These are phyloP conservation scores for Kalanchoe fedtschenkoi DNA, from an alignment of 164 flowering plant species.

Conservation along the genomic window DNA sequence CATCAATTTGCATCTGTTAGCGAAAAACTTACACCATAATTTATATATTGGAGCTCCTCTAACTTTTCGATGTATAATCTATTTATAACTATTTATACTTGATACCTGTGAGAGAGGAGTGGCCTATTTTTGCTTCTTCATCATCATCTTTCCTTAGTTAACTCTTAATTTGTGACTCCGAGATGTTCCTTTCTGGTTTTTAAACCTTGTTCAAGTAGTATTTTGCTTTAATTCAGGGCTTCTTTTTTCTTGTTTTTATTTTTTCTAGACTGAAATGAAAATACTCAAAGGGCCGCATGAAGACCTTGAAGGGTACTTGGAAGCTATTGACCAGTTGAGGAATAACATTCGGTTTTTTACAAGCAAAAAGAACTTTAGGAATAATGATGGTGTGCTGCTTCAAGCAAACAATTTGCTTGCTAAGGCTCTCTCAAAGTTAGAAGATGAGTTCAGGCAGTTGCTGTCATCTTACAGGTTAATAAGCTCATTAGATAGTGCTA, in stretches of 20 bases:
- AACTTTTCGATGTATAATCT: too few species aligned
- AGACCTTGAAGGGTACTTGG: slow-evolving; percentile 76
- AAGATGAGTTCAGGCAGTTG: slow-evolving; percentile 81
- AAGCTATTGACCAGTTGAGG: slow-evolving; percentile 81
- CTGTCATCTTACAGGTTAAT: slow-evolving; percentile 69
- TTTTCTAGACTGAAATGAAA: slow-evolving; percentile 67
- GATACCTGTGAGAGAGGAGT: too few species aligned
- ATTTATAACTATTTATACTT: too few species aligned
- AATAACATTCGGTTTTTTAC: slow-evolving; percentile 58
- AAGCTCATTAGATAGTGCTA: not conserved
- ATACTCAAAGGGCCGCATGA: slow-evolving; percentile 91
- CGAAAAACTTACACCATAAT: too few species aligned
- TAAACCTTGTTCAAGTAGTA: too few species aligned
- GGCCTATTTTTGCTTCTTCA: too few species aligned
- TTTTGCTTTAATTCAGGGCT: too few species aligned
- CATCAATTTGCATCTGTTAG: not conserved
- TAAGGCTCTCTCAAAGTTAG: slow-evolving; percentile 82
- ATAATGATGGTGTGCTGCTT: slow-evolving; percentile 65
- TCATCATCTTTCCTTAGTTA: too few species aligned
- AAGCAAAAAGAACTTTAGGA: slow-evolving; percentile 63
- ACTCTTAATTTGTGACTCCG: too few species aligned
- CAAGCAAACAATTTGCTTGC: slow-evolving; percentile 66
- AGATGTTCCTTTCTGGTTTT: too few species aligned
- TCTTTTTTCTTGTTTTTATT: not conserved
- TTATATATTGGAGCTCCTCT: too few species aligned